Evolutionary conservation across 2,329 filamentous ascomycete species (phyloP).

Genomic region (Diaporthe velutina): DNA sequence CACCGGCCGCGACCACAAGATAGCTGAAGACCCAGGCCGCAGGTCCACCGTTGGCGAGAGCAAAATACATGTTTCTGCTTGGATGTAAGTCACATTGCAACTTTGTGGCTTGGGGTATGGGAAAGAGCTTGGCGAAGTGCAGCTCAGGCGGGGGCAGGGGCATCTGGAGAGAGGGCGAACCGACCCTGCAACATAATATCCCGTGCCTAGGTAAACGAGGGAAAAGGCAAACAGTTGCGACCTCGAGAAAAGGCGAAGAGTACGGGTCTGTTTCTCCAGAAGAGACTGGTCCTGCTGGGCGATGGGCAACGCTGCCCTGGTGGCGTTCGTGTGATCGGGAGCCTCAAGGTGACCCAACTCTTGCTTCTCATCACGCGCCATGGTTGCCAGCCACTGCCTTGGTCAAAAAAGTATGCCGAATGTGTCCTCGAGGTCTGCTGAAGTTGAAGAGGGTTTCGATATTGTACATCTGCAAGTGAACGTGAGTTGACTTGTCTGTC

Average conservation of each 20-base stretch:
- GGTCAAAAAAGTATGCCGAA: not conserved
- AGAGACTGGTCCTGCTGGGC: slow-evolving; percentile 8
- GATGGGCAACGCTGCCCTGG: not conserved
- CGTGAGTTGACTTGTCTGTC: not conserved
- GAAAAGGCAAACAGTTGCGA: slow-evolving; percentile 34
- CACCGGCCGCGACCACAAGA: slow-evolving; percentile 47
- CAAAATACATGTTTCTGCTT: slow-evolving; percentile 40
- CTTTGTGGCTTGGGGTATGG: not conserved
- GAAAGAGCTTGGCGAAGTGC: not conserved
- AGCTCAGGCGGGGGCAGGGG: not conserved
- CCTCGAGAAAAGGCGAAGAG: slow-evolving; percentile 27
- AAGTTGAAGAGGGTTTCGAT: not conserved
- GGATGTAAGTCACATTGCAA: not conserved
- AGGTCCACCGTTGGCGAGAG: slow-evolving; percentile 51
- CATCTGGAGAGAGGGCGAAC: not conserved
- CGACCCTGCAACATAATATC: slow-evolving; percentile 10
- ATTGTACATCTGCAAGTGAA: too few species aligned
- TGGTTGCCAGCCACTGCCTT: not conserved
- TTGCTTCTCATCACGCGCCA: not conserved
- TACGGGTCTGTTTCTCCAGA: slow-evolving; percentile 31
- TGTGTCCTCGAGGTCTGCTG: not conserved
- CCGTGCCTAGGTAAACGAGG: slow-evolving; percentile 26
- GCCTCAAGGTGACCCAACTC: not conserved
- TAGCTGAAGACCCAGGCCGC: slow-evolving; percentile 48
- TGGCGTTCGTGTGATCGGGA: not conserved